A percentile compares a stretch with the other conserved stretches of the same genome.
phyloP scores from a whole-genome alignment of 1,139 yeast genomes.

The Magnusiomyces magnusii region DNA sequence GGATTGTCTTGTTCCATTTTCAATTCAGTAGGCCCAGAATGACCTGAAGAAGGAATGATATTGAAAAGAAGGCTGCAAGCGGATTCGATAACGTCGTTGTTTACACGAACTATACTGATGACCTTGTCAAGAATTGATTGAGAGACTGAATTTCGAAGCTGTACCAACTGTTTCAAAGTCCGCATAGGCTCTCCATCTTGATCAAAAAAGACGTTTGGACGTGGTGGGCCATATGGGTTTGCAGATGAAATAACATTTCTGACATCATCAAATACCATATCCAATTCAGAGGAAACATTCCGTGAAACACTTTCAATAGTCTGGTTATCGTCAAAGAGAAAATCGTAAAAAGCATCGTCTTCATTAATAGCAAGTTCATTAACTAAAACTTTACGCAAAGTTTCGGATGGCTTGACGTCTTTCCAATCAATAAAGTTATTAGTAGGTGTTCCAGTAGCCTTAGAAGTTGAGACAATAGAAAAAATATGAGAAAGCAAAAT shows the following conservation, averaged over 20 bases:
- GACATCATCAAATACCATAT: constrained; percentile 5
- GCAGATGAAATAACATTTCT: neutral
- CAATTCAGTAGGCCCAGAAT: constrained; percentile 22
- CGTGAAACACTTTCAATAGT: neutral
- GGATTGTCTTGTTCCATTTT: constrained; percentile 19
- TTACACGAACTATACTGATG: constrained; percentile 43
- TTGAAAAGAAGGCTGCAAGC: constrained; percentile 44
- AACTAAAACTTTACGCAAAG: constrained; percentile 42
- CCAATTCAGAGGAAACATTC: neutral
- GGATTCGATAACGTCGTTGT: constrained; percentile 44
- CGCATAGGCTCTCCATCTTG: neutral
- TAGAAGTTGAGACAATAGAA: too few relatives aligned
- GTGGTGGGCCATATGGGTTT: neutral
- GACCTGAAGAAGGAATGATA: constrained; percentile 27
- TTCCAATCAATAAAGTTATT: constrained; percentile 31
- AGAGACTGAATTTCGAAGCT: neutral
- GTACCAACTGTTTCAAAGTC: neutral
- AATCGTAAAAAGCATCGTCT: constrained; percentile 23
- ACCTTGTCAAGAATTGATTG: constrained; percentile 36
- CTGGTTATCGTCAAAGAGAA: constrained; percentile 12
- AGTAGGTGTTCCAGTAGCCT: constrained; percentile 8
- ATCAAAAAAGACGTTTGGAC: neutral
- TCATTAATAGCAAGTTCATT: constrained; percentile 41
- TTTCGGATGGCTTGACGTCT: constrained; percentile 45
- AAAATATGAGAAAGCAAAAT: constrained; percentile 16